Conservation (phyloP, 1,139 yeast species). For the Hanseniaspora gamundiae region DNA sequence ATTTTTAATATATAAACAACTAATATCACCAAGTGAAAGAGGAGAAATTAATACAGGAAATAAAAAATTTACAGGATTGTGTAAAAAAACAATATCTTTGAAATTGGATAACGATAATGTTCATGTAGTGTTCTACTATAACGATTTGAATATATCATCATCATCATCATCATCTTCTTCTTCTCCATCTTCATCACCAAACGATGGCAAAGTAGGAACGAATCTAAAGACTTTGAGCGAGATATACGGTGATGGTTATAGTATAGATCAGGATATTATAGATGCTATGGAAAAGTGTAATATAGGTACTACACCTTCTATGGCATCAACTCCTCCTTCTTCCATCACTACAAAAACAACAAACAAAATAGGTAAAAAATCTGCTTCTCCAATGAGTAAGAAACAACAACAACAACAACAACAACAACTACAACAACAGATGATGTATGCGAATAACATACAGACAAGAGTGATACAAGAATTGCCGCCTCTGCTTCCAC, state of each 20-base stretch:
- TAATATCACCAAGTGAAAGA: not conserved
- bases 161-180: no score
- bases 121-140: conserved; percentile 6
- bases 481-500: no score
- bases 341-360: no score
- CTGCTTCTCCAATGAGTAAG: no score
- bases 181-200: not conserved
- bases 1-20: conserved; percentile 6
- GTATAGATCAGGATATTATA: not conserved
- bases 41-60: not conserved
- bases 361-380: no score
- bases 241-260: not conserved
- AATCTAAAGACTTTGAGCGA: not conserved
- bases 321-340: no score
- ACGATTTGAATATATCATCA: not conserved
- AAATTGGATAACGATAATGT: conserved; percentile 5
- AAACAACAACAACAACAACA: no score
- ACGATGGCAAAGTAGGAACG: not conserved
- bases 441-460: no score
- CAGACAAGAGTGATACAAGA: no score
- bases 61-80: conserved; percentile 1
- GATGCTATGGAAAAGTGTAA: not conserved
- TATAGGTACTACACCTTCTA: not conserved
- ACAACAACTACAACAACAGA: no score
- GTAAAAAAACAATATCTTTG: conserved; percentile 7